Evolutionary conservation across 192 early-diverging fungal species (phyloP).

Genomic region (Lobulomyces angularis): DNA sequence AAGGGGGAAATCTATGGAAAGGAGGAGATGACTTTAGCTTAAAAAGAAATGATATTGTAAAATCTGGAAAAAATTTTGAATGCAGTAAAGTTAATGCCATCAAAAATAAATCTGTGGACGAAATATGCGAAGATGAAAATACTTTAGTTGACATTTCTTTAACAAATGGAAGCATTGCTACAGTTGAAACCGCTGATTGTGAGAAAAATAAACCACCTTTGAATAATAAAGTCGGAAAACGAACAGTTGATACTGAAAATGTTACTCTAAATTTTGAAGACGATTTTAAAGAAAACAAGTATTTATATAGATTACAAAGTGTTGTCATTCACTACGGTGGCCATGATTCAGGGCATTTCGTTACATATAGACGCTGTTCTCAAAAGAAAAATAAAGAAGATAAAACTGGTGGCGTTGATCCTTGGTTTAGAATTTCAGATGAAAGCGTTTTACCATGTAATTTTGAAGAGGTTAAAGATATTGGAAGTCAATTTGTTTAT

Average conservation of each 20-base stretch:
- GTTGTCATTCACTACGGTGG: slow-evolving; percentile 75
- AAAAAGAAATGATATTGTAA: slow-evolving; percentile 7
- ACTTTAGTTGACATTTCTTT: slow-evolving; percentile 1
- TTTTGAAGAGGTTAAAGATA: slow-evolving; percentile 25
- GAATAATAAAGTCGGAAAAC: slow-evolving; percentile 6
- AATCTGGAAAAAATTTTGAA: slow-evolving; percentile 6
- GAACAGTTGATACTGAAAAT: not conserved
- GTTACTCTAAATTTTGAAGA: slow-evolving; percentile 5
- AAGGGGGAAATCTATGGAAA: slow-evolving; percentile 1
- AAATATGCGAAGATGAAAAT: slow-evolving; percentile 4
- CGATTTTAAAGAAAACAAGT: slow-evolving; percentile 16
- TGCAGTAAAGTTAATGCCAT: not conserved
- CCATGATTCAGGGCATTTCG: slow-evolving; percentile 85
- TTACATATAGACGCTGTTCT: slow-evolving; percentile 55
- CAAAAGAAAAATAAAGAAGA: not conserved
- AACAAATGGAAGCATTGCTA: slow-evolving; percentile 6
- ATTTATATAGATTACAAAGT: slow-evolving; percentile 57
- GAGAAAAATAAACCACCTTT: too few relatives aligned
- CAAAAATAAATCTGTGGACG: slow-evolving; percentile 7
- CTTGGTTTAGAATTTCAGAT: slow-evolving; percentile 62
- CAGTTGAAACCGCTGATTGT: slow-evolving; percentile 8
- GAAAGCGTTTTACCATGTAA: slow-evolving; percentile 22
- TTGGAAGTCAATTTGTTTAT: slow-evolving; percentile 26
- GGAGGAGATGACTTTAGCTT: too few relatives aligned
- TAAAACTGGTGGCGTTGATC: slow-evolving; percentile 11